phyloP scores from a whole-genome alignment of 139 green algal genomes.

The Picochlorum sp. region DNA sequence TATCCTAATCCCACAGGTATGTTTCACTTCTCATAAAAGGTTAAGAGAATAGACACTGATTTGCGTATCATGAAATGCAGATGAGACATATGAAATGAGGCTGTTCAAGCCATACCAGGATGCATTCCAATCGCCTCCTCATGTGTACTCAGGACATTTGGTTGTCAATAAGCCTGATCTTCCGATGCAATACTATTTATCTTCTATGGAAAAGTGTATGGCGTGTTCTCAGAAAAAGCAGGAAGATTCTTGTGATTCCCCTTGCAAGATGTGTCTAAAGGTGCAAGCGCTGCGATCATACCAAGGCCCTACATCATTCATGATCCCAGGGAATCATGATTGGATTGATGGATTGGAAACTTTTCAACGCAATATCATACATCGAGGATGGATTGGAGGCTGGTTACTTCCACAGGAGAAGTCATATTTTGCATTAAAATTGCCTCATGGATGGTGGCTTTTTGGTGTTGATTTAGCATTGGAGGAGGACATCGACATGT shows the following conservation, averaged over 20 bases:
- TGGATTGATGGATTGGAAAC: constrained; percentile 79
- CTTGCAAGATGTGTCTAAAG: constrained; percentile 21
- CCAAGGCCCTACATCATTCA: constrained; percentile 60
- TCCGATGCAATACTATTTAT: constrained; percentile 5
- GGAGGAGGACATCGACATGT: constrained; percentile 66
- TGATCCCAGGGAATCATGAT: constrained; percentile 78
- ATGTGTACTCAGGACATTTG: constrained; percentile 60
- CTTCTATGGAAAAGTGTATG: not conserved
- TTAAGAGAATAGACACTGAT: not conserved
- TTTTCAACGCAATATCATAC: constrained; percentile 65
- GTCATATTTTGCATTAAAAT: constrained; percentile 76
- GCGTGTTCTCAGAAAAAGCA: not conserved
- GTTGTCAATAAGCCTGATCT: constrained; percentile 66
- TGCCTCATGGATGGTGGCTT: constrained; percentile 81
- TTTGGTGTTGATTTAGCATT: constrained; percentile 82
- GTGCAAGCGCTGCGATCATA: constrained; percentile 43
- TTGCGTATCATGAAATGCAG: not conserved
- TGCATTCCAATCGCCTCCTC: constrained; percentile 63
- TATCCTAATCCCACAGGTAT: constrained; percentile 69
- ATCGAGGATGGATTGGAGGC: constrained; percentile 79
- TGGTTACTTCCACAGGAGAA: constrained; percentile 76
- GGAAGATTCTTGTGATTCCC: not conserved
- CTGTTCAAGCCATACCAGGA: constrained; percentile 74
- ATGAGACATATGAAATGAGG: constrained; percentile 68
- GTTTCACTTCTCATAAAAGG: not conserved